Percentiles rank a stretch among this genome's conserved stretches.
phyloP scores from a whole-genome alignment of 177 flowering plant genomes.

The Telopea speciosissima region DNA sequence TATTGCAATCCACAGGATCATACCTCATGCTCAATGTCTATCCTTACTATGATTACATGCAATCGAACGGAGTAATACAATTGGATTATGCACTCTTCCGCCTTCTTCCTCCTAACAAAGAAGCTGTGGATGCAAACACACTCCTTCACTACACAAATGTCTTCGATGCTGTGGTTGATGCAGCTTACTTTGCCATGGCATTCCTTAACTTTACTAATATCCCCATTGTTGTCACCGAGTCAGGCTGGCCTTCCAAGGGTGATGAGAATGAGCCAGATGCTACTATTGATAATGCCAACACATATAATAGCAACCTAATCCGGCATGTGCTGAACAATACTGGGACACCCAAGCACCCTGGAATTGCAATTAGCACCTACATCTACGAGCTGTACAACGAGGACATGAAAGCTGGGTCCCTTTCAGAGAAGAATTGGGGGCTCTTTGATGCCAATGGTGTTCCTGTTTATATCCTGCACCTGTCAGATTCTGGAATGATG shows the following conservation, averaged over 20 bases:
- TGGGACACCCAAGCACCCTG: conserved; percentile 79
- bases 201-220: conserved; percentile 60
- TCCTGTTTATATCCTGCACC: conserved; percentile 50
- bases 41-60: conserved; percentile 74
- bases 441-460: conserved; percentile 58
- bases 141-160: conserved; percentile 69
- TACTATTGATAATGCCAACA: conserved; percentile 65
- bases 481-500: conserved; percentile 46
- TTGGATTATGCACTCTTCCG: conserved; percentile 70
- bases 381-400: conserved; percentile 87
- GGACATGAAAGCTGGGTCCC: conserved; percentile 48
- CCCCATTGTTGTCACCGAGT: conserved; percentile 65
- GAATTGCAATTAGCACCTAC: conserved; percentile 62
- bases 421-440: conserved; percentile 85
- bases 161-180: conserved; percentile 76
- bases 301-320: conserved; percentile 74
- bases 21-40: conserved; percentile 64
- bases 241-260: conserved; percentile 91
- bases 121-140: conserved; percentile 78
- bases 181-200: conserved; percentile 70
- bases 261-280: conserved; percentile 70
- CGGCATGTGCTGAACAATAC: conserved; percentile 60
- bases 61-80: conserved; percentile 64
- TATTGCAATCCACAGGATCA: conserved; percentile 62
- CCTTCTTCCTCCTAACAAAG: conserved; percentile 63